A percentile compares a stretch with the other conserved stretches of the same genome.
These are phyloP conservation scores for Viola pubescens DNA, from an alignment of 441 rosid genomes.

Conservation along the genomic window DNA sequence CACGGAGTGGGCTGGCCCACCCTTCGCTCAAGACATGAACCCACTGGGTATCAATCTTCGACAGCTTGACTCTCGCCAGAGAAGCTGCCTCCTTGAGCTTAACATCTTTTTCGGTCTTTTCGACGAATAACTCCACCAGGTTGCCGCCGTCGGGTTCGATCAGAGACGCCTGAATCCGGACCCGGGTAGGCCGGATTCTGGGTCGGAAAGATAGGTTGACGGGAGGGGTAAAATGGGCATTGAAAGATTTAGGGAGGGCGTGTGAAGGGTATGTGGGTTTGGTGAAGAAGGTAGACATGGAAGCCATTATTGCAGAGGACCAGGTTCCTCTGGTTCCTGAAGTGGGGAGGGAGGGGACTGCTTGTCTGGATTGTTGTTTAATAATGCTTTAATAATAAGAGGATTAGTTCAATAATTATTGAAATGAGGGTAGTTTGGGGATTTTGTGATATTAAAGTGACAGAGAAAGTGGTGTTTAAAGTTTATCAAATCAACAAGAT, in stretches of 20 bases:
- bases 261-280: constrained; percentile 26
- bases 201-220: constrained; percentile 20
- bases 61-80: constrained; percentile 56
- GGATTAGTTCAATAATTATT: too few species aligned
- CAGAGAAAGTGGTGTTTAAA: background rate
- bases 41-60: constrained; percentile 73
- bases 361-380: background rate
- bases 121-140: constrained; percentile 61
- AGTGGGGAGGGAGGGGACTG: background rate
- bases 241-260: constrained; percentile 30
- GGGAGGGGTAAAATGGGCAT: constrained; percentile 36
- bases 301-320: constrained; percentile 40
- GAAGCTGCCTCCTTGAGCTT: constrained; percentile 51
- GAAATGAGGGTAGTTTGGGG: constrained; percentile 9
- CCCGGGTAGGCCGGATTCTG: constrained; percentile 13
- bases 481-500: background rate
- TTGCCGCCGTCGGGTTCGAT: constrained; percentile 89
- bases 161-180: constrained; percentile 39
- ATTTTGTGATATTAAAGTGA: background rate
- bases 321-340: background rate
- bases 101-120: constrained; percentile 38
- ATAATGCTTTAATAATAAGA: constrained; percentile 3
- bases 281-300: constrained; percentile 41
- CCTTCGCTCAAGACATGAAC: constrained; percentile 94
- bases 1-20: constrained; percentile 90